Evolutionary conservation across 306 rosid genomes (phyloP), one percentile per base, ranked within the genome.

Genomic region (Begonia loranthoides): DNA sequence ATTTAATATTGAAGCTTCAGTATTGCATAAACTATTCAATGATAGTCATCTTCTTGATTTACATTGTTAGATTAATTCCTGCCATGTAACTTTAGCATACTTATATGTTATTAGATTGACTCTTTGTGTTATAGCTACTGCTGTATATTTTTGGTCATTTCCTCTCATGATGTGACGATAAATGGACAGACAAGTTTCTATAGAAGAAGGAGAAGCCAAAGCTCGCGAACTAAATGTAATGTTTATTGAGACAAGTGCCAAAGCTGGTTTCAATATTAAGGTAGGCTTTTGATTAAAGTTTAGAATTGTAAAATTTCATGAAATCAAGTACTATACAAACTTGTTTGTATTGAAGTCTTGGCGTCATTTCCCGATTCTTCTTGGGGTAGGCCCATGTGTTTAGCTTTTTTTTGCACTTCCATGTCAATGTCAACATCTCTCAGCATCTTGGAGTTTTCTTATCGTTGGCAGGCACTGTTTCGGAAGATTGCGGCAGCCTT

Each of bases 171-270:
- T 41, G 51, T 34, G 47, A 11, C 15, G 17, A 58, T 45, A 49
- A 64, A 53, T 46, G 49, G 41, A 36, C 78, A 83, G 94, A 77
- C 89, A 87, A 80, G 96, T 87, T 61, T 87, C 94, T 16, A 69
- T 84, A 33, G 96, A 83, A 78, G 96, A 87, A 69, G 96, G 77
- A 50, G 96, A 87, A 76, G 89, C 77, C 11, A 87, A 80, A 68
- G 70, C 87, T 57, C 82, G 75, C 24, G 94, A 80, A 51, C 73
- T 87, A 39, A 80, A 82, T 41, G 94, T 83, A 50, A 80, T 87
- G 94, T 83, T 77, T 45, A 87, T 87, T 38, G 96, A 87, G 74
- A 87, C 90, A 52, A 87, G 84, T 76, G 96, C 96, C 64, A 87
- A 87, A 68, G 94, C 94, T 58, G 89, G 94, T 34, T 87, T 87